Percentiles rank a stretch among this genome's conserved stretches.
phyloP scores from a whole-genome alignment of 495 filamentous ascomycete species.

The Neurospora sp. region DNA sequence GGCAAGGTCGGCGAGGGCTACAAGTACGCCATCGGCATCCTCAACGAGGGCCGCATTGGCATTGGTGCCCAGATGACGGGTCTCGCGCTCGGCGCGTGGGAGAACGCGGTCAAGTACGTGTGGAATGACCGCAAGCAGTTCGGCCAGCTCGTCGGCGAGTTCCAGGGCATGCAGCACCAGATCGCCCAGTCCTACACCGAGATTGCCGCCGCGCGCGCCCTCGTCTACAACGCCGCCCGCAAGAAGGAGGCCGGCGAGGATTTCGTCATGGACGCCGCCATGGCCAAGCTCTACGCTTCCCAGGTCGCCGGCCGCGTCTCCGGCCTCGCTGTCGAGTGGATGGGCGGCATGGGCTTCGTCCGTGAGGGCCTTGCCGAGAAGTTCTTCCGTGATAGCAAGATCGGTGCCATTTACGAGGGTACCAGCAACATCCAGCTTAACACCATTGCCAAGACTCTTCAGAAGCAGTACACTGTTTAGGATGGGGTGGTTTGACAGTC shows the following conservation, averaged over 20 bases:
- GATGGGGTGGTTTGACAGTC: background rate
- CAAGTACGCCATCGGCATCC: slow-evolving; percentile 91
- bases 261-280: slow-evolving; percentile 91
- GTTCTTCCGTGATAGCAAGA: slow-evolving; percentile 96
- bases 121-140: slow-evolving; percentile 99
- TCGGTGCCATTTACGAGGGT: slow-evolving; percentile 97
- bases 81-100: slow-evolving; percentile 86
- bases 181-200: slow-evolving; percentile 93
- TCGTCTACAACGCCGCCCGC: slow-evolving; percentile 92
- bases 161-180: slow-evolving; percentile 99
- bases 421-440: slow-evolving; percentile 67
- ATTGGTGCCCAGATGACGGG: slow-evolving; percentile 99
- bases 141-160: slow-evolving; percentile 81
- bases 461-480: slow-evolving; percentile 67
- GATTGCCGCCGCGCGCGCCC: slow-evolving; percentile 77
- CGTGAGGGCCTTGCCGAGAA: slow-evolving; percentile 96
- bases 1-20: slow-evolving; percentile 87
- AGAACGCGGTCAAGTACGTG: slow-evolving; percentile 76
- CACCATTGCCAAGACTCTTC: slow-evolving; percentile 87
- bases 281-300: slow-evolving; percentile 93
- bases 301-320: slow-evolving; percentile 88
- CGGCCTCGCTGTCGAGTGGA: slow-evolving; percentile 89
- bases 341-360: slow-evolving; percentile 97
- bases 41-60: slow-evolving; percentile 96
- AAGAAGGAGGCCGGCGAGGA: slow-evolving; percentile 97